A percentile compares a stretch with the other conserved stretches of the same genome.
phyloP scores from a whole-genome alignment of 108 stramenopile genomes.

The Nannochloropsis gaditana region DNA sequence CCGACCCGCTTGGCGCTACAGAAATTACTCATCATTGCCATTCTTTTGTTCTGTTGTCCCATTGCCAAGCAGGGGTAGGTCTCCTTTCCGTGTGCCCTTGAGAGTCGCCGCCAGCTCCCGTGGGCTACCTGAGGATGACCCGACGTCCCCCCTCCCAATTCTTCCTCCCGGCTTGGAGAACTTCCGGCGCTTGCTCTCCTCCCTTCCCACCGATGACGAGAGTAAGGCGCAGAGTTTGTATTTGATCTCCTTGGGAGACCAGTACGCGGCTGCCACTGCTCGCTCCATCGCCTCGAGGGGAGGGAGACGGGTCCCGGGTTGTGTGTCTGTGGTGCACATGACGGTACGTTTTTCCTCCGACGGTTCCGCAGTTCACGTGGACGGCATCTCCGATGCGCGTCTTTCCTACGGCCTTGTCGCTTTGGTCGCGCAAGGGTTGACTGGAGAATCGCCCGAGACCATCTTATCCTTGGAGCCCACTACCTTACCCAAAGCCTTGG shows the following conservation, averaged over 20 bases:
- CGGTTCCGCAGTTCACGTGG: not conserved
- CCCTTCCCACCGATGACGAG: not conserved
- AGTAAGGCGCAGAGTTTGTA: not conserved
- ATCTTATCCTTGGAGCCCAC: not conserved
- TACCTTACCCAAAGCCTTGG: not conserved
- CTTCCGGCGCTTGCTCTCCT: not conserved
- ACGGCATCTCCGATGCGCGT: not conserved
- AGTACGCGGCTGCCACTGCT: not conserved
- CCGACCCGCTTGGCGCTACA: too few relatives aligned
- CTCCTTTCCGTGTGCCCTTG: too few relatives aligned
- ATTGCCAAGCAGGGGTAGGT: too few relatives aligned
- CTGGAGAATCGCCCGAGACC: not conserved
- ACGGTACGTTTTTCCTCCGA: not conserved
- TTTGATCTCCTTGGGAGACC: not conserved
- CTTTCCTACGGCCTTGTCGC: not conserved
- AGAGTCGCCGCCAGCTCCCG: too few relatives aligned
- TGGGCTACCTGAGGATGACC: too few relatives aligned
- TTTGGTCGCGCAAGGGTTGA: not conserved
- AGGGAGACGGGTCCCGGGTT: not conserved
- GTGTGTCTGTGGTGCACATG: conserved; percentile 6
- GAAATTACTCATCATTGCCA: too few relatives aligned
- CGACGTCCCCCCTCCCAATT: too few relatives aligned
- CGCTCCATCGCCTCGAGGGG: not conserved
- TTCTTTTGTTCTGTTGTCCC: too few relatives aligned
- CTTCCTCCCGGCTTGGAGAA: not conserved